Base-by-base conservation (phyloP, 2,329 filamentous ascomycete genomes). In the Aspergillus sp. region DNA sequence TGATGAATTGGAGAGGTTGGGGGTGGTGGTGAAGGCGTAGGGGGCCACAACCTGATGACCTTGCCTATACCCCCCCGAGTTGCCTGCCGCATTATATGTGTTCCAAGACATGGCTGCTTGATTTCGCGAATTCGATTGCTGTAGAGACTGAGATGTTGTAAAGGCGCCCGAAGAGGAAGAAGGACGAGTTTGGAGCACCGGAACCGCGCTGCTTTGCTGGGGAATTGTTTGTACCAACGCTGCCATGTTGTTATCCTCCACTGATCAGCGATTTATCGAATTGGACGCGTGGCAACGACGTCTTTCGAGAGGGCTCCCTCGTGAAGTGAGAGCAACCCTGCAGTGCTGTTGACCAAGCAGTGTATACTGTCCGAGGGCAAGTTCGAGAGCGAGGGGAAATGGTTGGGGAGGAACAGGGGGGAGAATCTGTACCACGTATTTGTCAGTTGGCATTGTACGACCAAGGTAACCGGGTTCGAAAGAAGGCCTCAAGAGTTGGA, bases 221-320 rank as follows among this genome's bases (percentile, higher is more conserved):
- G 91, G 87, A 75, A 91, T 91, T 64, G 89, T 87, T 81, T 94
- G 91, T 74, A 93, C 89, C 83, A 94, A 84, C 78, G 91, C 90
- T 83, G 91, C 91, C 91, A 95, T 94, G 77, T 76, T 89, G 83
- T 74, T 74, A 68, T 68, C 65, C 61, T 70, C 63, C 63, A 60
- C 60, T 48, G 65, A 62, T 52, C 62, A 63, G 64, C 19, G 19
- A 61, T 60, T 49, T 62, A 55, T 22, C 54, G 60, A 65, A 63
- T 66, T 61, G 60, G 66, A 67, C 59, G 64, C 65, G 64, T 69
- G 64, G 59, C 60, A 65, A 68, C 62, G 52, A 57, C 68, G 66
- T 66, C 64, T 61, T 58, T 46, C 48, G 34, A 58, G 60, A 17
- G 17, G 22, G 31, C 17, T 55, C 28, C 60, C 49, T 60, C 62